Conservation (phyloP, 768 basidiomycete genomes). For the Hygrophoropsis aurantiaca region DNA sequence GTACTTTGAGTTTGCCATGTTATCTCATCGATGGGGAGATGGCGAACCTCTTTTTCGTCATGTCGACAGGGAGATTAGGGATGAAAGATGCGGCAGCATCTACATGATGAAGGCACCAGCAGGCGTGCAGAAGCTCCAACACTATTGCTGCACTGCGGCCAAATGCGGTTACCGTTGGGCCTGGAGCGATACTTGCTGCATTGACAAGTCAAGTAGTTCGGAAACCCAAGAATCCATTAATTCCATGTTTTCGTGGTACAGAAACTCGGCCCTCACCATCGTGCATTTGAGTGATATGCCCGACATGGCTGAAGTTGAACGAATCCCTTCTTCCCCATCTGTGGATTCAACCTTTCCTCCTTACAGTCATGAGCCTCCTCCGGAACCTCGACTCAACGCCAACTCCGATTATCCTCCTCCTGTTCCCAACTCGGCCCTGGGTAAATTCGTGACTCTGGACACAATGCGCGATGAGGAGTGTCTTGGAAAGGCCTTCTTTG, state of each 20-base stretch:
- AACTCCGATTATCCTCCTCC: neutral
- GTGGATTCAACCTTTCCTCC: neutral
- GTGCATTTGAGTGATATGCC: slow-evolving; percentile 28
- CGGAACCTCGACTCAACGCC: neutral
- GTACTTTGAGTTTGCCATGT: slow-evolving; percentile 25
- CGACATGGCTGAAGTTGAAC: slow-evolving; percentile 13
- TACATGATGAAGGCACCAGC: slow-evolving; percentile 12
- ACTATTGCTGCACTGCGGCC: slow-evolving; percentile 26
- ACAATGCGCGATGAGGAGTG: no score
- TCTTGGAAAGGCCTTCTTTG: slow-evolving; percentile 7
- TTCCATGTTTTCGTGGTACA: slow-evolving; percentile 29
- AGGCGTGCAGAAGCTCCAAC: slow-evolving; percentile 21
- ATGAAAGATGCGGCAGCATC: slow-evolving; percentile 15
- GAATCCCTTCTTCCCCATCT: slow-evolving; percentile 1
- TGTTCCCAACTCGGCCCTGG: neutral
- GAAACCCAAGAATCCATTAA: slow-evolving; percentile 29
- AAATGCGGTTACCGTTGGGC: slow-evolving; percentile 31
- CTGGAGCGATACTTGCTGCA: slow-evolving; percentile 29
- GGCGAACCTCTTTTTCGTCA: slow-evolving; percentile 9
- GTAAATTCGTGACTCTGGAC: neutral
- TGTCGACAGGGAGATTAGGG: slow-evolving; percentile 6
- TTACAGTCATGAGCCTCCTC: neutral
- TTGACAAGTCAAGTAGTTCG: slow-evolving; percentile 19
- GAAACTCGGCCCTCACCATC: slow-evolving; percentile 22
- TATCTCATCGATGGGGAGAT: slow-evolving; percentile 24